Evolutionary conservation across 805 yeast genomes (phyloP), one percentile per base, ranked within the genome.

Genomic region (Candida nitratophila): DNA sequence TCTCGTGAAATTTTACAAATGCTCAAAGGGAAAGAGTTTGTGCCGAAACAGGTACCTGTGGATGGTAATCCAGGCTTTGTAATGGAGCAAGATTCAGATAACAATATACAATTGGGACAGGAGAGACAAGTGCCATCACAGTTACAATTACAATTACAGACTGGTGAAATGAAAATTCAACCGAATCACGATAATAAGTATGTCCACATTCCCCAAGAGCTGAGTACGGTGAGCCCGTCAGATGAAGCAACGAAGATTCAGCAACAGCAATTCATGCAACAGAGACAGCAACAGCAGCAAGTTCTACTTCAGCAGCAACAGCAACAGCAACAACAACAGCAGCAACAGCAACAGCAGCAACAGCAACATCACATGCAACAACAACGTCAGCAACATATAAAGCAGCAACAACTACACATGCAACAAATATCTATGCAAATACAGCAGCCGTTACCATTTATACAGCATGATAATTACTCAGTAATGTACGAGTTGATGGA

Each of bases 401-500:
- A 33, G 17, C 43, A 41, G n/a, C 44, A 40, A 5, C 43, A 40
- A 15, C 33, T 37, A 2, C 49, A 33, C n/a, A 27, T 24, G 7
- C 24, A 14, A 10, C 45, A 37, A 4, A 38, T 37, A 20, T 33
- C 29, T 10, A 39, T 31, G 20, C 44, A 42, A 32, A 39, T 35
- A 17, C 41, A 32, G 24, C 41, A 32, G 39, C 48, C 38, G n/a
- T n/a, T 47, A 14, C 46, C 46, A 7, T 39, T 51, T 16, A 26
- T 44, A 14, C 50, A 55, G 20, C 39, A 52, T 7, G 60, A 55
- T 20, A 57, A 54, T 29, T 47, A 50, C 19, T 15, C 39, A 3
- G 50, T 47, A 4, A 34, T 60, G n/a, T 47, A 43, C 24, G 45
- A 46, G 12, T 39, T 61, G 7, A 43, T 58, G 9, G 60, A 59